Evolutionary conservation across 345 rosid genomes (phyloP).

Genomic region (Gossypium arboreum): DNA sequence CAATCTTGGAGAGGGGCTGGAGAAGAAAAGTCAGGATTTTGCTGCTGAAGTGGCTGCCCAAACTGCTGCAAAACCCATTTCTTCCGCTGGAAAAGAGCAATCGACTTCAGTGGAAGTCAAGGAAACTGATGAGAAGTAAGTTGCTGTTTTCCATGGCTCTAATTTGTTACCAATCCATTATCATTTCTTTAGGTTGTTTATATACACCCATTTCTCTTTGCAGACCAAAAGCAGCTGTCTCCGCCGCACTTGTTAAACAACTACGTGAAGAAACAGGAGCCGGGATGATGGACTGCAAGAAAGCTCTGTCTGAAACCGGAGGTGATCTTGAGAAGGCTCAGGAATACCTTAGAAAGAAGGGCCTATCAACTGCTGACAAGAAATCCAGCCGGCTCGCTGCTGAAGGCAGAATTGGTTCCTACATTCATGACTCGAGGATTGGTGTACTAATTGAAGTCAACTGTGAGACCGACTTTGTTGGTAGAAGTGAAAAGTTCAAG

Average conservation of each 20-base stretch:
- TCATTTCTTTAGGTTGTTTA: slow-evolving; percentile 12
- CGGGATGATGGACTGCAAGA: slow-evolving; percentile 99
- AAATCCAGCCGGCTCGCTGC: slow-evolving; percentile 92
- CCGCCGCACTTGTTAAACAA: slow-evolving; percentile 88
- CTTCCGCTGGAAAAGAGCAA: slow-evolving; percentile 48
- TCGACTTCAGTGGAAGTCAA: slow-evolving; percentile 46
- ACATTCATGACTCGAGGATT: slow-evolving; percentile 84
- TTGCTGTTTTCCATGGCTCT: slow-evolving; percentile 2
- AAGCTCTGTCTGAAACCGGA: slow-evolving; percentile 81
- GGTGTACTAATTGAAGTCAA: slow-evolving; percentile 92
- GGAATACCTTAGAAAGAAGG: slow-evolving; percentile 92
- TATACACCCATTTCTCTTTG: neutral
- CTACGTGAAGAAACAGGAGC: slow-evolving; percentile 96
- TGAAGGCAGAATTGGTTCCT: slow-evolving; percentile 90
- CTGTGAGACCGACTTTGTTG: slow-evolving; percentile 93
- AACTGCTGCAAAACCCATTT: slow-evolving; percentile 54
- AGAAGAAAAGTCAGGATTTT: slow-evolving; percentile 91
- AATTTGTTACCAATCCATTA: neutral
- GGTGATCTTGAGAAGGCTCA: slow-evolving; percentile 94
- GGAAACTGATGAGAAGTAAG: slow-evolving; percentile 62
- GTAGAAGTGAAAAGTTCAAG: slow-evolving; percentile 84
- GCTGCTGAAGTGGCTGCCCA: slow-evolving; percentile 98
- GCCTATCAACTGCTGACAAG: slow-evolving; percentile 88
- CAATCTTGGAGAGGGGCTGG: slow-evolving; percentile 91
- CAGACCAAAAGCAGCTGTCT: slow-evolving; percentile 56